phyloP scores from a whole-genome alignment of 2,329 filamentous ascomycete species.

The Sporothrix inflata region DNA sequence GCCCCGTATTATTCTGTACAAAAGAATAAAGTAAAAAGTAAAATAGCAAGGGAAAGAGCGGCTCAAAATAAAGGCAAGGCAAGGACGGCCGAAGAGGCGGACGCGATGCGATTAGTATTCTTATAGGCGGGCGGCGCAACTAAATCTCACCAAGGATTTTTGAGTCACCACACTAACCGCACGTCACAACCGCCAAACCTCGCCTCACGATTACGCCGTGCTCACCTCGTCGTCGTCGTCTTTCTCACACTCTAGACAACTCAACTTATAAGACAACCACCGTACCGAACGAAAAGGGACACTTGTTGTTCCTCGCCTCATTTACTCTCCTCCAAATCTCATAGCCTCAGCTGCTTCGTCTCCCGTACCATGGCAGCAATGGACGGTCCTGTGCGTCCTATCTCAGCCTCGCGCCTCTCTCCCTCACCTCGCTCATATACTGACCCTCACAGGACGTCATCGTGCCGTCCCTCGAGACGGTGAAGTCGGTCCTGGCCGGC shows the following conservation, averaged over 20 bases:
- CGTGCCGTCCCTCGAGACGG: constrained; percentile 37
- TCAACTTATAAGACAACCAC: not conserved
- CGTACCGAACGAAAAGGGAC: not conserved
- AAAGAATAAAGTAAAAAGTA: not conserved
- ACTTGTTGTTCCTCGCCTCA: not conserved
- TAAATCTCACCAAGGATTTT: not conserved
- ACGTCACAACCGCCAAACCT: not conserved
- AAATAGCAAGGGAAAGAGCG: not conserved
- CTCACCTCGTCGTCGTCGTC: not conserved
- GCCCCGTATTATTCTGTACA: not conserved
- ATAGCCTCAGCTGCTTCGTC: not conserved
- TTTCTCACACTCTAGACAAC: not conserved
- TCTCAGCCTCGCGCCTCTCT: not conserved
- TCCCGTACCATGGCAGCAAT: constrained; percentile 25
- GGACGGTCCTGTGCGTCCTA: constrained; percentile 32
- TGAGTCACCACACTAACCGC: constrained; percentile 16
- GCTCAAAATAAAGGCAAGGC: not conserved
- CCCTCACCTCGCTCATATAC: not conserved
- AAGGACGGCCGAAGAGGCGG: not conserved
- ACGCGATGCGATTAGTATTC: not conserved
- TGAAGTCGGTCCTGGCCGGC: constrained; percentile 32
- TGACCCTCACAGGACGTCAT: constrained; percentile 34
- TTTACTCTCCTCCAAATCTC: not conserved
- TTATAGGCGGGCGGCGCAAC: constrained; percentile 18
- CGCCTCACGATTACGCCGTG: constrained; percentile 9